Evolutionary conservation across 108 stramenopile species (phyloP), one percentile per base, ranked within the genome.

Genomic region (Conticribra guillardii): DNA sequence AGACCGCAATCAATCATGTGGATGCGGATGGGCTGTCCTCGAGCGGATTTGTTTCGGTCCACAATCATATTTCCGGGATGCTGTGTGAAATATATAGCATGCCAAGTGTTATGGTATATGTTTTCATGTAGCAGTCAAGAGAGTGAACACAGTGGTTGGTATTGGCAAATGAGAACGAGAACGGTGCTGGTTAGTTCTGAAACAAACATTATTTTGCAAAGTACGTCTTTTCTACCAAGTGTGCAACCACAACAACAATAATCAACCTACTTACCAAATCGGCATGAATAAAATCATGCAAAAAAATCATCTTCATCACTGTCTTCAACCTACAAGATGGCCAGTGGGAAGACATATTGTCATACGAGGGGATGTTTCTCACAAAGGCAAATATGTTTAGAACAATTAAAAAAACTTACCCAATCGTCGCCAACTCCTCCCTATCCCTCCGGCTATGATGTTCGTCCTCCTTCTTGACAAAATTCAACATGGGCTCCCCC

Each of bases 221-320:
- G n/a, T n/a, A n/a, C n/a, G n/a, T n/a, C n/a, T n/a, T n/a, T 47
- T 21, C 22, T 29, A 54, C 15, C 3, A 33, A 67, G 17, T 4
- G 21, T 15, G 37, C 32, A 47, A 50, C 32, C 0, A 57, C 52
- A 11, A 28, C 27, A 64, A 15, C 29, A 24, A 41, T 55, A 26
- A 47, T 31, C 7, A 57, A 48, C 18, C 21, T 7, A 75, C 81
- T 27, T 59, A 82, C 79, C 91, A 93, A 71, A 83, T 93, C 95
- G 18, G 92, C 95, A 77, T 91, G 88, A 17, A 92, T 44, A 58
- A 82, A 79, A 82, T 88, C 85, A 72, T 86, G 72, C 46, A 89
- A 65, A 61, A 97, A 94, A 54, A 97, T 89, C 96, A 97, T 97
- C 74, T 94, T 89, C 81, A 97, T 79, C 18, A 91, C 89, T 4